A percentile compares a stretch with the other conserved stretches of the same genome.
Conservation (phyloP, 2,329 filamentous ascomycete species). For the Pyricularia pennisetigena region DNA sequence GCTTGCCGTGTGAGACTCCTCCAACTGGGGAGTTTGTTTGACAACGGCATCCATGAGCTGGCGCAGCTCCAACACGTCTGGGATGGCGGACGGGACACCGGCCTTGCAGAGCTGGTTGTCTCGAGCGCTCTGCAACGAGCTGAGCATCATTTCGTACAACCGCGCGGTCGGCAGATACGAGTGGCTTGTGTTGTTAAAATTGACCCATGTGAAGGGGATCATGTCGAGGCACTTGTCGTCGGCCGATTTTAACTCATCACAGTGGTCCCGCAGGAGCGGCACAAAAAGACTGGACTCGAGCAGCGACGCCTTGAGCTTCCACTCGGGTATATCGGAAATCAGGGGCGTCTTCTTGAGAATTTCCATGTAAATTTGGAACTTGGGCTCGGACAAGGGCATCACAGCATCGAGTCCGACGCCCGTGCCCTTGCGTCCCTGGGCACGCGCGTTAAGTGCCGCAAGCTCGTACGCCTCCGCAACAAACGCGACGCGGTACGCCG, state of each 20-base stretch:
- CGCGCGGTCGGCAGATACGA: no score
- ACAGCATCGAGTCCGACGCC: no score
- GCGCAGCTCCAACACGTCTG: no score
- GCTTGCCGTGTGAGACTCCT: no score
- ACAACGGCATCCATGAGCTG: no score
- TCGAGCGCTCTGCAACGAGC: no score
- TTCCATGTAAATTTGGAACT: background rate
- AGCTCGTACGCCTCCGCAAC: background rate
- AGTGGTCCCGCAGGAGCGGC: background rate
- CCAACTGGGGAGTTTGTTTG: no score
- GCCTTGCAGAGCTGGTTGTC: no score
- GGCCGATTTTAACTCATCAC: background rate
- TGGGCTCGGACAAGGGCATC: background rate
- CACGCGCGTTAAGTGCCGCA: background rate
- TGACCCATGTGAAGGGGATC: background rate
- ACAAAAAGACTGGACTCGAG: background rate
- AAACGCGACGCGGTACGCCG: no score
- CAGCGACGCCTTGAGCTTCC: background rate
- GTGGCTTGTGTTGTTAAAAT: no score
- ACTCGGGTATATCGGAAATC: background rate
- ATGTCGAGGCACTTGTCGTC: background rate
- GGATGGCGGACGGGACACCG: no score
- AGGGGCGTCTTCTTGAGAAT: background rate
- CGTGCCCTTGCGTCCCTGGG: background rate
- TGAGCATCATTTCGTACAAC: no score